A percentile compares a stretch with the other conserved stretches of the same genome.
Evolutionary conservation across 208 protist species (phyloP).

Genomic region (Wallacemonas sp.): DNA sequence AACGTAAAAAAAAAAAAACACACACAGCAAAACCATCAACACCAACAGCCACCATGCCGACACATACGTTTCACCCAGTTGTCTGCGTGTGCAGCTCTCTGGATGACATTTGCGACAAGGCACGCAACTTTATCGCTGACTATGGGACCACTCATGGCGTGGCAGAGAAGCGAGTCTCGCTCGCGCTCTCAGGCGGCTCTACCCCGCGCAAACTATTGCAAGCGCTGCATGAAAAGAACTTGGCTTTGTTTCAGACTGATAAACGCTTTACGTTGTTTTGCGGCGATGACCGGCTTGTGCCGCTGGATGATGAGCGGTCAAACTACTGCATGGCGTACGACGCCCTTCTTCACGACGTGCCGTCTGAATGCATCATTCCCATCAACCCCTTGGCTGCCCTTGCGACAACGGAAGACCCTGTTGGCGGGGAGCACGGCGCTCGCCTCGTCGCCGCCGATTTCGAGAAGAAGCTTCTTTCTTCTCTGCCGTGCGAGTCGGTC

Average conservation of each 20-base stretch:
- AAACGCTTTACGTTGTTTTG: conserved; percentile 46
- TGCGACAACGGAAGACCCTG: conserved; percentile 24
- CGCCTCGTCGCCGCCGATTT: conserved; percentile 38
- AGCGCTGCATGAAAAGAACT: conserved; percentile 42
- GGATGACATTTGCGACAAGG: conserved; percentile 35
- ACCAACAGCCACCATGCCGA: conserved; percentile 14
- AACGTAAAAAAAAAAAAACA: background rate
- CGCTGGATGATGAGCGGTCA: conserved; percentile 41
- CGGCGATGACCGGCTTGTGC: conserved; percentile 71
- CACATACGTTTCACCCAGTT: conserved; percentile 29
- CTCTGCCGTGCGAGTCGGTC: conserved; percentile 11
- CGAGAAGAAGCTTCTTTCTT: conserved; percentile 24
- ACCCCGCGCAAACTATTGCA: conserved; percentile 65
- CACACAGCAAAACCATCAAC: background rate
- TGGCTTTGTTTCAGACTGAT: conserved; percentile 30
- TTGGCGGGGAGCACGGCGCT: conserved; percentile 35
- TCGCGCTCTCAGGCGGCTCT: conserved; percentile 79
- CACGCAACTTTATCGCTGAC: conserved; percentile 42
- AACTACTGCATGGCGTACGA: conserved; percentile 71
- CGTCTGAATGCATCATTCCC: conserved; percentile 34
- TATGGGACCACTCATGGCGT: background rate
- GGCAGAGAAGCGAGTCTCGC: conserved; percentile 22
- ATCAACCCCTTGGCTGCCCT: conserved; percentile 41
- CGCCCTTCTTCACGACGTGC: conserved; percentile 57
- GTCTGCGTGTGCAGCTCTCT: conserved; percentile 40